Percentiles rank a stretch among this genome's conserved stretches.
These are phyloP conservation scores for Ambrosia trifida DNA, from an alignment of 129 eudicot species.

Conservation along the genomic window DNA sequence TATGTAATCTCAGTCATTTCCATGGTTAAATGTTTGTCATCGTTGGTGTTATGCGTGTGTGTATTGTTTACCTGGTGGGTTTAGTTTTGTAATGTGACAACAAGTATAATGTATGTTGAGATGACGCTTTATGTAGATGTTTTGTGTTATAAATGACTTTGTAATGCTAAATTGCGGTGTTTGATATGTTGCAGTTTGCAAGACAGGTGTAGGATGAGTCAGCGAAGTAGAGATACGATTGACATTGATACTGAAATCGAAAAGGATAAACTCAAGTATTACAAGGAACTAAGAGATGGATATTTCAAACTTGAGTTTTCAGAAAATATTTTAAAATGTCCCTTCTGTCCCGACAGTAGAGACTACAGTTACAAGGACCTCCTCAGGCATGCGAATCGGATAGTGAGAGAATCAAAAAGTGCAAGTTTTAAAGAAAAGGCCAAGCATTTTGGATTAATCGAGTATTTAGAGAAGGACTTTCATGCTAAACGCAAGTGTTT, in stretches of 20 bases:
- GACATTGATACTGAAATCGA: slow-evolving; percentile 43
- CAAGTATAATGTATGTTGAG: background rate
- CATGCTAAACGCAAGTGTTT: slow-evolving; percentile 10
- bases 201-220: slow-evolving; percentile 44
- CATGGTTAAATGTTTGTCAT: slow-evolving; percentile 10
- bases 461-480: slow-evolving; percentile 39
- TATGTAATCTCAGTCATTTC: too few relatives aligned
- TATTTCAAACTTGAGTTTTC: slow-evolving; percentile 27
- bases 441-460: slow-evolving; percentile 51
- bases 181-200: slow-evolving; percentile 8
- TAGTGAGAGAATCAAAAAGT: slow-evolving; percentile 52
- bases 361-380: slow-evolving; percentile 44
- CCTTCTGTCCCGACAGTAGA: slow-evolving; percentile 50
- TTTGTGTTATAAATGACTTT: background rate
- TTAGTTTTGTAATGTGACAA: background rate
- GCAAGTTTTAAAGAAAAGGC: slow-evolving; percentile 48
- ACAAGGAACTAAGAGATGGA: slow-evolving; percentile 47
- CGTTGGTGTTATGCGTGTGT: background rate
- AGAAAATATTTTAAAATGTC: slow-evolving; percentile 44
- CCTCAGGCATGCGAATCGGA: slow-evolving; percentile 53
- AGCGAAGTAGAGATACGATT: slow-evolving; percentile 28
- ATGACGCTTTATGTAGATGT: background rate
- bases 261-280: slow-evolving; percentile 40
- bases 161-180: background rate
- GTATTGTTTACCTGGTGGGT: background rate